phyloP scores from a whole-genome alignment of 345 rosid species.

The Diplotaxis tenuifolia region DNA sequence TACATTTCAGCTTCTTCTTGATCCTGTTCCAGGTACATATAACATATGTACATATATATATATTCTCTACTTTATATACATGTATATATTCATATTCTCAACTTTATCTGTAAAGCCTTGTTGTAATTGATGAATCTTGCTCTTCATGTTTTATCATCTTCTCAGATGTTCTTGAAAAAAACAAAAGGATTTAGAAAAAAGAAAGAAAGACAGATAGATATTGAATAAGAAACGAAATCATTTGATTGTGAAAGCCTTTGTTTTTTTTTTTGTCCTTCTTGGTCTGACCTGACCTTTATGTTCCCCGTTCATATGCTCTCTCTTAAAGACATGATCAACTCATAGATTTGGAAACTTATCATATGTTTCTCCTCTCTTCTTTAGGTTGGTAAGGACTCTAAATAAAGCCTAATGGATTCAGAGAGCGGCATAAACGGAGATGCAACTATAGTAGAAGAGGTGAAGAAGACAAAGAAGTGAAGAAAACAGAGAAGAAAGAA shows the following conservation, averaged over 20 bases:
- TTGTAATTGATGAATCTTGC: neutral
- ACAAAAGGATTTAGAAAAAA: neutral
- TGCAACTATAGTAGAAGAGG: constrained; percentile 15
- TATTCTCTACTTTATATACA: neutral
- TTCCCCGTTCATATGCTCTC: neutral
- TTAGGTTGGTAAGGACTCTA: constrained; percentile 15
- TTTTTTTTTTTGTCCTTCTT: neutral
- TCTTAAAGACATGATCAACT: neutral
- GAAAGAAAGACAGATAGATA: neutral
- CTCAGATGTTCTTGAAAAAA: neutral
- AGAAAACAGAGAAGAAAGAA: constrained; percentile 39
- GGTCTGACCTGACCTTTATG: constrained; percentile 4
- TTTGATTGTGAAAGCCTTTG: neutral
- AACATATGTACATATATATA: neutral
- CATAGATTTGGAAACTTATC: constrained; percentile 5
- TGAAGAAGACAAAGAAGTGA: constrained; percentile 40
- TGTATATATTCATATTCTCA: neutral
- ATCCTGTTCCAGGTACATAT: neutral
- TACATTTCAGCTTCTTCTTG: neutral
- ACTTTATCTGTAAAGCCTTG: neutral
- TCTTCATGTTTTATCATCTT: neutral
- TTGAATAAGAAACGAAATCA: neutral
- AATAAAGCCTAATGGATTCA: constrained; percentile 25
- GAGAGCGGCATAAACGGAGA: constrained; percentile 16
- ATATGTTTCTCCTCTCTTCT: neutral